phyloP scores from a whole-genome alignment of 305 asterid species.

The Fraxinus dipetala region DNA sequence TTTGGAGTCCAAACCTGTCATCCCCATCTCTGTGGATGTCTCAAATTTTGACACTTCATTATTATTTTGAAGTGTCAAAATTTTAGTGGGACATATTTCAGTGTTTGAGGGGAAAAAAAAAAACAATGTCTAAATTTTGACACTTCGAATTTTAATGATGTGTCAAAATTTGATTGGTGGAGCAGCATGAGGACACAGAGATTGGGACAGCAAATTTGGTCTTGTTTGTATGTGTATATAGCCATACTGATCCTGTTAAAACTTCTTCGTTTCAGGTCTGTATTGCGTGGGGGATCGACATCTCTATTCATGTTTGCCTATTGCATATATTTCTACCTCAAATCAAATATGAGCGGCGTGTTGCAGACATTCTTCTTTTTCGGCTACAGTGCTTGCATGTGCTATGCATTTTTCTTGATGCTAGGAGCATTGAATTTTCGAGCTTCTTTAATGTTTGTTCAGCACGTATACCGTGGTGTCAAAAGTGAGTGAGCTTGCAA shows the following conservation, averaged over 20 bases:
- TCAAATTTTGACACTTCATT: background rate
- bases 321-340: conserved; percentile 55
- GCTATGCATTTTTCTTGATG: conserved; percentile 75
- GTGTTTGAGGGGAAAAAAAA: background rate
- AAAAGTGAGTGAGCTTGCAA: conserved; percentile 60
- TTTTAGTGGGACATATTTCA: background rate
- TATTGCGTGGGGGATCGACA: conserved; percentile 72
- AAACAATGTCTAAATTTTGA: background rate
- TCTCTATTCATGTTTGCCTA: conserved; percentile 64
- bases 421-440: conserved; percentile 67
- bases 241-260: conserved; percentile 7
- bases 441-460: conserved; percentile 58
- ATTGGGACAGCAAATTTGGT: background rate
- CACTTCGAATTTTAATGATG: background rate
- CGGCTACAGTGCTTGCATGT: conserved; percentile 65
- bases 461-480: conserved; percentile 54
- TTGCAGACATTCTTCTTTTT: conserved; percentile 63
- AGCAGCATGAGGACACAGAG: background rate
- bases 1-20: background rate
- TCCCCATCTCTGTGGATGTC: background rate
- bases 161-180: background rate
- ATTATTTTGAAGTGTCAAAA: background rate
- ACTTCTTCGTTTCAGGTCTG: conserved; percentile 54
- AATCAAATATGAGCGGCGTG: conserved; percentile 68
- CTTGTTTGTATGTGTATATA: background rate